These are phyloP conservation scores for Ogataea glucozyma DNA, from an alignment of 805 yeast species.

Conservation along the genomic window DNA sequence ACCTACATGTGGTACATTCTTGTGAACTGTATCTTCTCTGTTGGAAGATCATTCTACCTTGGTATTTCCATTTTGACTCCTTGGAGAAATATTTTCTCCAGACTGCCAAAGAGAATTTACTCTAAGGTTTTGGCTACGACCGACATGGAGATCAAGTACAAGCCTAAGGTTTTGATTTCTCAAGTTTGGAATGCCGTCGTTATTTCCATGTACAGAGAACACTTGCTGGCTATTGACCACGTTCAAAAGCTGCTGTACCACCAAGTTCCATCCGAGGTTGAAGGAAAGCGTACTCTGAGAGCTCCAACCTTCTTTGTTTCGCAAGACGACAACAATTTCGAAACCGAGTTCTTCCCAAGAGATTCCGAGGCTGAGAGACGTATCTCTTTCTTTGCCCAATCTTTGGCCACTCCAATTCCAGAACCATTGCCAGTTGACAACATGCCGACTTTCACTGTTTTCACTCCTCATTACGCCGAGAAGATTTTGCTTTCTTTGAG, in stretches of 20 bases:
- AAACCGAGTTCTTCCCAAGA: constrained; percentile 95
- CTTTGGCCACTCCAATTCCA: constrained; percentile 96
- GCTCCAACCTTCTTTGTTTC: constrained; percentile 99
- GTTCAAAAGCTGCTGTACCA: constrained; percentile 96
- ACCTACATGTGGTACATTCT: constrained; percentile 98
- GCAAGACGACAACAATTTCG: constrained; percentile 94
- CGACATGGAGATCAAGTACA: constrained; percentile 98
- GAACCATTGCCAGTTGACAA: constrained; percentile 99
- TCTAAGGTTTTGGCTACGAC: constrained; percentile 97
- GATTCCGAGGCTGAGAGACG: constrained; percentile 99
- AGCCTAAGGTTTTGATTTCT: constrained; percentile 96
- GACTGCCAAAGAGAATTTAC: constrained; percentile 98
- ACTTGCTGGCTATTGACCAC: constrained; percentile 94
- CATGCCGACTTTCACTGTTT: constrained; percentile 98
- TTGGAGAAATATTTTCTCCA: constrained; percentile 98
- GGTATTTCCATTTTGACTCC: constrained; percentile 99
- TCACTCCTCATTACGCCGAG: constrained; percentile 95
- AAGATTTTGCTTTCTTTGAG: constrained; percentile 90
- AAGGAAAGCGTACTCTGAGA: constrained; percentile 96
- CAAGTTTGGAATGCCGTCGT: constrained; percentile 99
- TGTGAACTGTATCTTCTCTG: constrained; percentile 91
- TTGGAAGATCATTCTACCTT: constrained; percentile 96
- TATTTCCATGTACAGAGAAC: constrained; percentile 99
- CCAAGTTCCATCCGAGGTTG: constrained; percentile 97
- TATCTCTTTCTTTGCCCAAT: constrained; percentile 98